Percentiles rank a stretch among this genome's conserved stretches.
These are phyloP conservation scores for Alternaria burnsii DNA, from an alignment of 2,329 filamentous ascomycete species.

Conservation along the genomic window DNA sequence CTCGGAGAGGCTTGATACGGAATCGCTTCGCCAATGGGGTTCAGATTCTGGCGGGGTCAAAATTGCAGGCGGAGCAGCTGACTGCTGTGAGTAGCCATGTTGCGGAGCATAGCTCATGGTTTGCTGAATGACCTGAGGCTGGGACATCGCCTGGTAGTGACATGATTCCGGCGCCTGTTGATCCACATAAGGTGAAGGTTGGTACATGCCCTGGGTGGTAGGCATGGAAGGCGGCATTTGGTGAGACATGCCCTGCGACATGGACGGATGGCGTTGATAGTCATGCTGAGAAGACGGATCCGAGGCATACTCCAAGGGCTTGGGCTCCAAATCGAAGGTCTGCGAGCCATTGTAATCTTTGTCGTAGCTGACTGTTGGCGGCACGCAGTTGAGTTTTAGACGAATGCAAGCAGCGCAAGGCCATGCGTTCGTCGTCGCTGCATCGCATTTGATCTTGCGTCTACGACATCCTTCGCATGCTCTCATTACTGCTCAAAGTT, in stretches of 20 bases:
- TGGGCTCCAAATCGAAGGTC: conserved; percentile 53
- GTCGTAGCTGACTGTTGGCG: conserved; percentile 82
- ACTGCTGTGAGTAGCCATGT: conserved; percentile 45
- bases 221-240: conserved; percentile 42
- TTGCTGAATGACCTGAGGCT: conserved; percentile 43
- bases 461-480: conserved; percentile 94
- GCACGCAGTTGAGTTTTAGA: conserved; percentile 90
- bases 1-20: conserved; percentile 74
- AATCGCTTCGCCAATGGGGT: conserved; percentile 47
- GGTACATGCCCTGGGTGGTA: conserved; percentile 48
- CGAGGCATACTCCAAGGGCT: conserved; percentile 51
- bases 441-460: conserved; percentile 98
- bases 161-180: conserved; percentile 45
- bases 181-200: conserved; percentile 46
- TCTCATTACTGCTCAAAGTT: conserved; percentile 77
- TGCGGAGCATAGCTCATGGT: conserved; percentile 46
- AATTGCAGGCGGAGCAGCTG: conserved; percentile 35
- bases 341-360: conserved; percentile 60
- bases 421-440: conserved; percentile 96
- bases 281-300: conserved; percentile 52
- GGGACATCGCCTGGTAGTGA: conserved; percentile 49
- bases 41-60: conserved; percentile 61
- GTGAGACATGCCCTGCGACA: conserved; percentile 40
- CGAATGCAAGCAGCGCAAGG: conserved; percentile 93
- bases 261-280: conserved; percentile 47